Conservation (phyloP, 164 flowering plant genomes). For the Saururus chinensis region DNA sequence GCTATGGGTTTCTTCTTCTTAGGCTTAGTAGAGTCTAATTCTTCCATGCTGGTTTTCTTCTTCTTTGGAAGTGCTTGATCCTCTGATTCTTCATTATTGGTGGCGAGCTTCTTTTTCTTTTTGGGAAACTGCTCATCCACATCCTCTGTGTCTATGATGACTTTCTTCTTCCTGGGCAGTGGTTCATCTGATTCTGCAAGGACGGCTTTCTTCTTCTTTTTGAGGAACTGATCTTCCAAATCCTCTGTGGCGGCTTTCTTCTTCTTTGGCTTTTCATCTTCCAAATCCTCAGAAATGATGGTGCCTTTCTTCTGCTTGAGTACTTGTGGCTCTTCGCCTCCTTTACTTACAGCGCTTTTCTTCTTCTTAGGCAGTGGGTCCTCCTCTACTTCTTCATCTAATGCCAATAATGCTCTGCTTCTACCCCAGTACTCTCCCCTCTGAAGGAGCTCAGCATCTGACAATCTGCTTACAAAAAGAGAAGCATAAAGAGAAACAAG, state of each 20-base stretch:
- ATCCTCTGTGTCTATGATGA: not conserved
- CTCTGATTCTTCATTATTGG: not conserved
- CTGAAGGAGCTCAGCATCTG: slow-evolving; percentile 7
- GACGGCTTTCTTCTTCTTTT: not conserved
- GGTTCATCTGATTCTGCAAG: not conserved
- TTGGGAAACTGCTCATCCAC: not conserved
- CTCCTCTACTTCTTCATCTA: slow-evolving; percentile 3
- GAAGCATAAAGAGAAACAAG: slow-evolving; percentile 13
- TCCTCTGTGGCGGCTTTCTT: not conserved
- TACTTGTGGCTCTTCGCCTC: not conserved
- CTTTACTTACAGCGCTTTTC: not conserved
- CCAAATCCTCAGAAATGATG: not conserved
- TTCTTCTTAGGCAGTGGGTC: not conserved
- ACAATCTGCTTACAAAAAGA: slow-evolving; percentile 4
- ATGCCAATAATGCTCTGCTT: slow-evolving; percentile 8
- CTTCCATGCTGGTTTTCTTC: slow-evolving; percentile 1
- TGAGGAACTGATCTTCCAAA: not conserved
- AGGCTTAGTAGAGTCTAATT: not conserved
- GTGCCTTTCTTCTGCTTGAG: not conserved
- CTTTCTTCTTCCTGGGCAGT: not conserved
- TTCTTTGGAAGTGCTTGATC: not conserved
- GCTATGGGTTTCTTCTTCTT: not conserved
- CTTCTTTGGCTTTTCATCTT: slow-evolving; percentile 1
- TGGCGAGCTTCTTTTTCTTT: not conserved
- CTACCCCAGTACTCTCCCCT: slow-evolving; percentile 1